Percentiles rank a stretch among this genome's conserved stretches.
phyloP scores from a whole-genome alignment of 805 yeast genomes.

The Schwanniomyces occidentalis region DNA sequence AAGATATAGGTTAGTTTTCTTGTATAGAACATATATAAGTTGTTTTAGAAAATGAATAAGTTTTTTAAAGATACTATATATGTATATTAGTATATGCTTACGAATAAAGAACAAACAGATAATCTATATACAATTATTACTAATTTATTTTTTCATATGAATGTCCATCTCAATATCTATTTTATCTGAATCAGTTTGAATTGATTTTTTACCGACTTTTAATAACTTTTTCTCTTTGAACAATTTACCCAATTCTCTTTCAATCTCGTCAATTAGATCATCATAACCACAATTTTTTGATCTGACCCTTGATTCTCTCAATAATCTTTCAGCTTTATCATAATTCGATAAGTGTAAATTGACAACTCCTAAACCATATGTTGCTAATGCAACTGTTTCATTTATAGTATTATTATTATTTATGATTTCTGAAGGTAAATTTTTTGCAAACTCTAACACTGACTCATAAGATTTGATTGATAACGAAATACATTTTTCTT shows the following conservation, averaged over 20 bases:
- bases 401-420: conserved; percentile 34
- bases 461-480: conserved; percentile 36
- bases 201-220: conserved; percentile 6
- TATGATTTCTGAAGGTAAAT: conserved; percentile 26
- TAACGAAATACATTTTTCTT: conserved; percentile 27
- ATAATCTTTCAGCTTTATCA: conserved; percentile 56
- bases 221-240: conserved; percentile 30
- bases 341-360: conserved; percentile 59
- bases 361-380: conserved; percentile 84
- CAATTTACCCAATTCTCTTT: conserved; percentile 62
- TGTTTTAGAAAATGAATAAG: too few relatives aligned
- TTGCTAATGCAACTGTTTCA: conserved; percentile 75
- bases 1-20: too few relatives aligned
- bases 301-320: conserved; percentile 69
- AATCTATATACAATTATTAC: too few relatives aligned
- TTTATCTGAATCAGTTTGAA: conserved; percentile 4
- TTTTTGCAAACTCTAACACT: conserved; percentile 33
- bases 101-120: too few relatives aligned
- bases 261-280: conserved; percentile 63
- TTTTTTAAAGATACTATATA: too few relatives aligned
- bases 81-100: too few relatives aligned
- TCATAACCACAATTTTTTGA: conserved; percentile 67
- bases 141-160: conserved; percentile 14
- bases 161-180: conserved; percentile 27
- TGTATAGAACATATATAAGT: too few relatives aligned